Evolutionary conservation across 2,329 filamentous ascomycete species (phyloP), one percentile per base, ranked within the genome.

Genomic region (Colletotrichum magnum): DNA sequence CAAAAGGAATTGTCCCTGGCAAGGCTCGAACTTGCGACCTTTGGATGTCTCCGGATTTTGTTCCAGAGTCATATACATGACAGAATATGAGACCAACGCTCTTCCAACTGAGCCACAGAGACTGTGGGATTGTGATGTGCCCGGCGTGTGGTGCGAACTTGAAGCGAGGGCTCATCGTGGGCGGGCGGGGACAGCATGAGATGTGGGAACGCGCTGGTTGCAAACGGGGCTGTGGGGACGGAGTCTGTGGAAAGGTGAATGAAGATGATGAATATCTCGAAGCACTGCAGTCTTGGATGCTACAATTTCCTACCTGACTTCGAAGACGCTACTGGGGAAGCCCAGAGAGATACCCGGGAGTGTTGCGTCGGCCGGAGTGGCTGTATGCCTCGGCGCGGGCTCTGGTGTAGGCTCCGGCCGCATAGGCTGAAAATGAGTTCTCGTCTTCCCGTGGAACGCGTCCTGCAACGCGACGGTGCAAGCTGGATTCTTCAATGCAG

Each of bases 21-120:
- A 41, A 58, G 56, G 56, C 56, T 58, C 56, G 56, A 58, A 58
- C 56, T 58, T 41, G 43, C 56, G 56, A 58, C 56, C 56, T 58
- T 58, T 58, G 56, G 56, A 58, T 58, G 2, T 58, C 56, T 58
- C 56, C 43, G 41, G 41, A 43, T 0, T 48, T 41, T 58, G 24
- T 32, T 58, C 56, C 56, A 58, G 56, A 58, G 56, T 58, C 56
- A 58, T 58, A 58, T 36, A 6, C 41, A 43, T 36, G 24, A 58
- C 41, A 4, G 45, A 32, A 47, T 58, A 58, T 58, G 56, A 58
- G 56, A 58, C 56, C 56, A 58, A 58, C 56, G 56, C 56, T 58
- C 56, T 58, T 45, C 56, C 56, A 41, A 58, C 56, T 58, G 56
- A 58, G 56, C 56, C 56, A 58, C 56, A 41, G 43, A 58, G 56